These are phyloP conservation scores for Xanthoparmelia taractica DNA, from an alignment of 495 filamentous ascomycete genomes.

Conservation along the genomic window DNA sequence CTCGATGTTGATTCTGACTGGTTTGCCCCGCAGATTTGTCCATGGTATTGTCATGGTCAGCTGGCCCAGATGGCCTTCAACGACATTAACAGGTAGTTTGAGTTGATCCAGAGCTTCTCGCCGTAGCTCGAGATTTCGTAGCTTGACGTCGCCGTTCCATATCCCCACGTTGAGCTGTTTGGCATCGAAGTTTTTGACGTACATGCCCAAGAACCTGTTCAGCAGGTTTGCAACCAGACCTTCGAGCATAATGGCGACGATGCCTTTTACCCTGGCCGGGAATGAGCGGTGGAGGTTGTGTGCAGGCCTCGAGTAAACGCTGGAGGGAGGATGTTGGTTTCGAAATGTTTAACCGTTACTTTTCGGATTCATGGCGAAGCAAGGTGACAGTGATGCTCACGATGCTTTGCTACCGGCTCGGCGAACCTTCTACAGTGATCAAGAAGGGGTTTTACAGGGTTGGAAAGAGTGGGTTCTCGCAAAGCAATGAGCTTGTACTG, in stretches of 20 bases:
- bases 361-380: constrained; percentile 13
- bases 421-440: neutral
- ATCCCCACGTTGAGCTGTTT: constrained; percentile 95
- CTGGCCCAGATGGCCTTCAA: constrained; percentile 86
- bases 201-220: constrained; percentile 98
- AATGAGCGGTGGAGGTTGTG: constrained; percentile 12
- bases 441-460: neutral
- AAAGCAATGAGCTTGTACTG: neutral
- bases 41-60: constrained; percentile 90
- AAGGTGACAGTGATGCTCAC: constrained; percentile 14
- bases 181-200: constrained; percentile 97
- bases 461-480: neutral
- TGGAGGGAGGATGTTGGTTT: neutral
- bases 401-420: constrained; percentile 5
- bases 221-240: constrained; percentile 76
- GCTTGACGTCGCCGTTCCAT: constrained; percentile 94
- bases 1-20: constrained; percentile 88
- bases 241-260: constrained; percentile 53
- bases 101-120: constrained; percentile 94
- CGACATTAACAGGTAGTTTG: constrained; percentile 88
- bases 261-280: constrained; percentile 37
- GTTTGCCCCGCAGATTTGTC: constrained; percentile 90
- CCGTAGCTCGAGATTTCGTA: constrained; percentile 83
- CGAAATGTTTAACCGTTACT: neutral
- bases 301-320: neutral